These are phyloP conservation scores for Zygosaccharomyces gambellarensis DNA, from an alignment of 805 yeast genomes.

Conservation along the genomic window DNA sequence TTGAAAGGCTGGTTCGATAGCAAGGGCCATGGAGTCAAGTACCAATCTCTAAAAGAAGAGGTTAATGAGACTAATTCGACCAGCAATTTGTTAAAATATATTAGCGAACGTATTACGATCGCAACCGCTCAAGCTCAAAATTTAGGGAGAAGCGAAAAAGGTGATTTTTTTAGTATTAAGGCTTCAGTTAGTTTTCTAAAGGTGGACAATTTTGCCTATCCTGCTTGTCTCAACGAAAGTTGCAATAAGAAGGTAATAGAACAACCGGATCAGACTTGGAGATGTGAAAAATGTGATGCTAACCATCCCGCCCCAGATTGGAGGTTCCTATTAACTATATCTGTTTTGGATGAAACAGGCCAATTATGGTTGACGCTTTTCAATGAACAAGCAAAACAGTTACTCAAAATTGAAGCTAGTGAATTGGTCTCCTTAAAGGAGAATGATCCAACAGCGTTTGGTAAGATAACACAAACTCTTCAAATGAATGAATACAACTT, in stretches of 20 bases:
- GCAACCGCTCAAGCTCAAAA: conserved; percentile 59
- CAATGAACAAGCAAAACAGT: conserved; percentile 71
- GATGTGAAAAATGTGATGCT: conserved; percentile 87
- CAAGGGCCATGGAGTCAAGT: conserved; percentile 59
- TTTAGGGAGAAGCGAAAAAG: conserved; percentile 68
- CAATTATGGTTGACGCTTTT: conserved; percentile 83
- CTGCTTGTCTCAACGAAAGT: conserved; percentile 73
- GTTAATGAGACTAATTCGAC: conserved; percentile 35
- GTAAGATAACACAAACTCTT: conserved; percentile 42
- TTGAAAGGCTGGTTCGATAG: conserved; percentile 95
- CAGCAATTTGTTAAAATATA: conserved; percentile 37
- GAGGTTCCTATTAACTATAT: conserved; percentile 72
- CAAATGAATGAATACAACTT: conserved; percentile 69
- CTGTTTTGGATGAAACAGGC: conserved; percentile 76
- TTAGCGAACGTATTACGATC: conserved; percentile 60
- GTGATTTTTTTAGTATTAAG: conserved; percentile 72
- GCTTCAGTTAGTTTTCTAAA: conserved; percentile 70
- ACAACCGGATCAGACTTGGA: conserved; percentile 71
- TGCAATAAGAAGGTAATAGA: conserved; percentile 85
- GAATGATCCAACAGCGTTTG: conserved; percentile 44
- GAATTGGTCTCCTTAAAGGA: conserved; percentile 45
- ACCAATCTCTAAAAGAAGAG: conserved; percentile 58
- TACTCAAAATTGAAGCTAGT: conserved; percentile 64
- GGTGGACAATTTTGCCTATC: conserved; percentile 77
- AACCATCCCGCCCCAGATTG: conserved; percentile 64